These are phyloP conservation scores for Manihot esculenta DNA, from an alignment of 441 rosid genomes.

Conservation along the genomic window DNA sequence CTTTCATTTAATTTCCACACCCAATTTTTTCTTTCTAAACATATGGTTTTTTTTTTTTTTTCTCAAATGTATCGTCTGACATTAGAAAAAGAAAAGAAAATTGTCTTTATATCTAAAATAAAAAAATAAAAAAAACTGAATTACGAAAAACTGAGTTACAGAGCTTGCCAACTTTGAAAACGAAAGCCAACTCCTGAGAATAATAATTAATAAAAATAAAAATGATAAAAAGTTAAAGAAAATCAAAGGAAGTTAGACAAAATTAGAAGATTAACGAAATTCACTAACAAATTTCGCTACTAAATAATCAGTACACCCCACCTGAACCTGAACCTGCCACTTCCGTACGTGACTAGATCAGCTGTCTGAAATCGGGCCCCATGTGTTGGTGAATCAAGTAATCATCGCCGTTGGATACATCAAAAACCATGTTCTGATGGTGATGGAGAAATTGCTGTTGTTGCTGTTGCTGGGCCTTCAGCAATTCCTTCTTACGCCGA, in stretches of 20 bases:
- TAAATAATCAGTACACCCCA: conserved; percentile 11
- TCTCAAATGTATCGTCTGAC: too few species aligned
- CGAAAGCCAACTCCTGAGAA: not conserved
- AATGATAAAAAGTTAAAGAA: conserved; percentile 1
- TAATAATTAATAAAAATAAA: too few species aligned
- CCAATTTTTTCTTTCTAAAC: too few species aligned
- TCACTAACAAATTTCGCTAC: conserved; percentile 30
- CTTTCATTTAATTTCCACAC: too few species aligned
- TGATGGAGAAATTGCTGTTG: conserved; percentile 49
- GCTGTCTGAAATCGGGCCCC: conserved; percentile 67
- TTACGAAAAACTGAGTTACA: conserved; percentile 26
- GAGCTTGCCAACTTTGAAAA: conserved; percentile 20
- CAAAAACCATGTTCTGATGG: conserved; percentile 52
- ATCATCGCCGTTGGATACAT: conserved; percentile 64
- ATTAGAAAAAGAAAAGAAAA: too few species aligned
- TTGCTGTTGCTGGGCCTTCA: conserved; percentile 45
- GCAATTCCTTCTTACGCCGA: conserved; percentile 74
- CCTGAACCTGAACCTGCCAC: conserved; percentile 26
- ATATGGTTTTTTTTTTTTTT: too few species aligned
- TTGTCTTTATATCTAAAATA: too few species aligned
- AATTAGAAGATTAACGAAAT: conserved; percentile 24
- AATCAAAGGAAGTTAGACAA: conserved; percentile 13
- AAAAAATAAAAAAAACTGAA: not conserved
- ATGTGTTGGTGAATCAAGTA: conserved; percentile 65
- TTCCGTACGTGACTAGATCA: conserved; percentile 40